These are phyloP conservation scores for Trichoderma sp. DNA, from an alignment of 2,329 filamentous ascomycete species.

Conservation along the genomic window DNA sequence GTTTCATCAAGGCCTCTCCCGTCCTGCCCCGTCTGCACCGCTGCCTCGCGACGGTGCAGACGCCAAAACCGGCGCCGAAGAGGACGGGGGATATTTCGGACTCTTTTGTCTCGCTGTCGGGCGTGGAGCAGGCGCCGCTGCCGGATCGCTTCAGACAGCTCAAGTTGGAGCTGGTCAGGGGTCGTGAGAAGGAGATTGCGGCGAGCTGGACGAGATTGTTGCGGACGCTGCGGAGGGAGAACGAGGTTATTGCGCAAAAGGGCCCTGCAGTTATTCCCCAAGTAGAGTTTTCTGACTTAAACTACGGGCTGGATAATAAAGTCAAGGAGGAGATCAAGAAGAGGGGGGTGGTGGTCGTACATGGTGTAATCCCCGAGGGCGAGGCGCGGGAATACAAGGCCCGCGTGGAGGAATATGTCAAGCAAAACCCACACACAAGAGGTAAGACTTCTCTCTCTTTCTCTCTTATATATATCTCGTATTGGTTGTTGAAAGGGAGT, in stretches of 20 bases:
- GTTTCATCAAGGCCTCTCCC: constrained; percentile 12
- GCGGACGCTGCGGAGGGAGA: constrained; percentile 44
- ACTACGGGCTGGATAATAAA: constrained; percentile 34
- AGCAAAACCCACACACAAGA: constrained; percentile 58
- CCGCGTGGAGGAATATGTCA: constrained; percentile 62
- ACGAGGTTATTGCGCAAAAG: constrained; percentile 42
- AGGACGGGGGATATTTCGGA: constrained; percentile 62
- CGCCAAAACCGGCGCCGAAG: constrained; percentile 34
- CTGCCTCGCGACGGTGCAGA: constrained; percentile 12
- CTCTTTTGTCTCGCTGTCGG: constrained; percentile 58
- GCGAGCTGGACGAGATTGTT: constrained; percentile 51
- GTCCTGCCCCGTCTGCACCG: constrained; percentile 13
- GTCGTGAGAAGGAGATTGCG: constrained; percentile 46
- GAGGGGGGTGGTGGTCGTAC: constrained; percentile 62
- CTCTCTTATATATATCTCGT: not conserved
- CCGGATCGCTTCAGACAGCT: constrained; percentile 55
- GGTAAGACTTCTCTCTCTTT: constrained; percentile 33
- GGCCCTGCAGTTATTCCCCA: constrained; percentile 52
- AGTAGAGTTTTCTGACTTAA: constrained; percentile 46
- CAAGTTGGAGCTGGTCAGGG: constrained; percentile 51
- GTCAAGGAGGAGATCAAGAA: constrained; percentile 53
- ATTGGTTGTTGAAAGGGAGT: not conserved
- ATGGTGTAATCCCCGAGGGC: constrained; percentile 60
- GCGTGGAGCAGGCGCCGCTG: constrained; percentile 43
- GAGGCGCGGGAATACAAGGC: constrained; percentile 65